phyloP scores from a whole-genome alignment of 306 rosid species.

The Begonia masoniana region DNA sequence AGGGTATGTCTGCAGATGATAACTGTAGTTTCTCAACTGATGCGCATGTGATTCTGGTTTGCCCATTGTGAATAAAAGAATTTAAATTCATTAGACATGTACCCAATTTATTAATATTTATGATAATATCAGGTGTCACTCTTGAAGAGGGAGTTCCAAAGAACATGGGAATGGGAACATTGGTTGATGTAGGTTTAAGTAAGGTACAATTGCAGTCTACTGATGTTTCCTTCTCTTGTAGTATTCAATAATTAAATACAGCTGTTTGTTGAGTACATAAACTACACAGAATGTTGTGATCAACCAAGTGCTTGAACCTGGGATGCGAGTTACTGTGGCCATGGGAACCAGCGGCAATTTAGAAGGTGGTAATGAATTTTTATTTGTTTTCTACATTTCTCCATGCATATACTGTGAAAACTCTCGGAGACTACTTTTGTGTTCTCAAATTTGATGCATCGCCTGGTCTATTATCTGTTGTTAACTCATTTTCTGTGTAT shows the following conservation, averaged over 20 bases:
- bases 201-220: conserved; percentile 41
- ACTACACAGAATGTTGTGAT: conserved; percentile 54
- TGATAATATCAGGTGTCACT: conserved; percentile 50
- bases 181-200: conserved; percentile 84
- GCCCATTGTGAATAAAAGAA: too few species aligned
- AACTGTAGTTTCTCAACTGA: conserved; percentile 1
- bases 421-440: too few species aligned
- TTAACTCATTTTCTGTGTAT: too few species aligned
- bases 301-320: conserved; percentile 71
- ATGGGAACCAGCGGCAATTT: conserved; percentile 84
- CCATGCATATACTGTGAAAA: not conserved
- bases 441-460: too few species aligned
- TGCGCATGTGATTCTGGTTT: too few species aligned
- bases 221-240: conserved; percentile 2
- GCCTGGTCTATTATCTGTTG: too few species aligned
- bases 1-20: conserved; percentile 40
- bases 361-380: conserved; percentile 41
- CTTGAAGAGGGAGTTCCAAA: conserved; percentile 42
- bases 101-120: not conserved
- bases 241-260: not conserved
- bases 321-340: conserved; percentile 79
- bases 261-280: conserved; percentile 1
- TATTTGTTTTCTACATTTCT: not conserved
- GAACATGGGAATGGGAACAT: conserved; percentile 26
- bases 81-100: too few species aligned